Evolutionary conservation across 495 filamentous ascomycete genomes (phyloP).

Genomic region (Copromyces sp.): DNA sequence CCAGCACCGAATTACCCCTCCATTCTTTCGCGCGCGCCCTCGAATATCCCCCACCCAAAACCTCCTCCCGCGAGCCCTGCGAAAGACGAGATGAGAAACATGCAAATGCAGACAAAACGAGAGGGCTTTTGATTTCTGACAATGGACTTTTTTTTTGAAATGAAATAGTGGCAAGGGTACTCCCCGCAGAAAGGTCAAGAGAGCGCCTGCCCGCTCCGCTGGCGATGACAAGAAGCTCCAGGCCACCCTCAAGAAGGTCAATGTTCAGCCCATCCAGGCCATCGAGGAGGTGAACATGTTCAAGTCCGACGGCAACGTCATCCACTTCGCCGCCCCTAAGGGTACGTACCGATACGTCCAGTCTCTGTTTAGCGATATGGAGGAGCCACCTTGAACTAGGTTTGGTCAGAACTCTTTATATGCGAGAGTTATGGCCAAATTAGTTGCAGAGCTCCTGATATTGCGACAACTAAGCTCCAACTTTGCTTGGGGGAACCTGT

Average conservation of each 20-base stretch:
- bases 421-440: neutral
- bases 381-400: neutral
- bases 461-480: neutral
- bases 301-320: conserved; percentile 99
- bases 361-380: neutral
- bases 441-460: neutral
- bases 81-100: neutral
- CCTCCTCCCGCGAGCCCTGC: neutral
- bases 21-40: neutral
- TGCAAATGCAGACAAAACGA: neutral
- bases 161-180: conserved; percentile 85
- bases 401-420: neutral
- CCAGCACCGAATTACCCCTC: neutral
- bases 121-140: conserved; percentile 12
- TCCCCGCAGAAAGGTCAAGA: conserved; percentile 95
- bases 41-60: neutral
- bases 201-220: conserved; percentile 79
- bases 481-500: neutral
- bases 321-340: conserved; percentile 95
- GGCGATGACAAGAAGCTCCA: conserved; percentile 99
- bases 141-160: conserved; percentile 1
- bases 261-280: conserved; percentile 92
- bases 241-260: conserved; percentile 86
- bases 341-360: conserved; percentile 44
- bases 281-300: conserved; percentile 99